Evolutionary conservation across 2,329 filamentous ascomycete species (phyloP).

Genomic region (Fusarium citri): DNA sequence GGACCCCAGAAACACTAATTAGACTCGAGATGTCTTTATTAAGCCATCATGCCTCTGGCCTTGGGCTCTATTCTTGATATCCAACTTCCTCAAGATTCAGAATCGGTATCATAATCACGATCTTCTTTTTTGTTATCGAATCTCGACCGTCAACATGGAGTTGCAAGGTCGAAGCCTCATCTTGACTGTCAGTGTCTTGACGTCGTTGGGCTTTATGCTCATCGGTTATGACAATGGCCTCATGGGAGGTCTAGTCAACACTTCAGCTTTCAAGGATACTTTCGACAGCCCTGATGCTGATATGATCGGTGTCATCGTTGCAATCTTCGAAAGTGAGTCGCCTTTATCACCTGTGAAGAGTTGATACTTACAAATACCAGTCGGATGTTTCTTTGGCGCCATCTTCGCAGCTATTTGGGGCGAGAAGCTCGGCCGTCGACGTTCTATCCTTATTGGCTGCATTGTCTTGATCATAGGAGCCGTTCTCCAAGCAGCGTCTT

Average conservation of each 20-base stretch:
- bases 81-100: neutral
- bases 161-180: conserved; percentile 54
- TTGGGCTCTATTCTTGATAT: neutral
- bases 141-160: conserved; percentile 12
- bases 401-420: conserved; percentile 53
- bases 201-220: conserved; percentile 60
- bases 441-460: conserved; percentile 56
- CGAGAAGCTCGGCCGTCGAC: conserved; percentile 58
- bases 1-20: conserved; percentile 19
- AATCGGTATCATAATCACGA: neutral
- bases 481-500: conserved; percentile 58
- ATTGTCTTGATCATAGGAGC: conserved; percentile 60
- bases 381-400: conserved; percentile 48
- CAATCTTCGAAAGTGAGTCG: conserved; percentile 55
- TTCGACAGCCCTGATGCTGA: conserved; percentile 55
- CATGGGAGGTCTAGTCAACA: conserved; percentile 57
- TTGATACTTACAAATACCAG: conserved; percentile 13
- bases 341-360: neutral
- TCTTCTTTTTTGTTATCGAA: neutral
- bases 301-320: conserved; percentile 60
- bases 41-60: conserved; percentile 4
- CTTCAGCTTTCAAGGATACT: conserved; percentile 54
- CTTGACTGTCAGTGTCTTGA: conserved; percentile 56
- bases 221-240: conserved; percentile 62
- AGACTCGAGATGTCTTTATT: conserved; percentile 24